Evolutionary conservation across 2,329 filamentous ascomycete genomes (phyloP).

Genomic region (Rhynchosporium graminicola): DNA sequence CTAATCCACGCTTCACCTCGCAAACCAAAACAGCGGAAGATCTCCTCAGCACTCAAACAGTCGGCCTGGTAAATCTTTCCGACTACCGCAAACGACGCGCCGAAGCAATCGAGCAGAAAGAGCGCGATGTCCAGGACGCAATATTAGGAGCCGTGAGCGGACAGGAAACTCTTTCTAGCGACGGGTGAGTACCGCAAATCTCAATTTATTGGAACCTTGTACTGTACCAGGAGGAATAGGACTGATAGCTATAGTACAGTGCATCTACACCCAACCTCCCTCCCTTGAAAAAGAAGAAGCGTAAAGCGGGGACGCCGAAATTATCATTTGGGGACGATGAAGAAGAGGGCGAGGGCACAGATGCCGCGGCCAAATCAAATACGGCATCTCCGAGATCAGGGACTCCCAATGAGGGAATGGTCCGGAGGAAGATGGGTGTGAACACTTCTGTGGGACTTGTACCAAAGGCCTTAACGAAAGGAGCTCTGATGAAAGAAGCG

Average conservation of each 20-base stretch:
- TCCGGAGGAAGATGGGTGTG: constrained; percentile 55
- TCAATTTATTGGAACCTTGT: neutral
- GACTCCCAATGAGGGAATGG: constrained; percentile 31
- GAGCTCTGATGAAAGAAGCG: constrained; percentile 74
- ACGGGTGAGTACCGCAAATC: constrained; percentile 54
- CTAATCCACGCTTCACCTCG: constrained; percentile 40
- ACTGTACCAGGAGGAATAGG: constrained; percentile 13
- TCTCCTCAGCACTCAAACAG: constrained; percentile 45
- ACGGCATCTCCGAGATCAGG: constrained; percentile 38
- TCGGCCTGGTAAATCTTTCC: constrained; percentile 86
- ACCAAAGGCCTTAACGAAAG: constrained; percentile 78
- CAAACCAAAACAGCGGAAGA: constrained; percentile 41
- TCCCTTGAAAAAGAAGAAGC: constrained; percentile 45
- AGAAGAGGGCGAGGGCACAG: constrained; percentile 43
- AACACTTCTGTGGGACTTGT: constrained; percentile 62
- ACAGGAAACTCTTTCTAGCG: constrained; percentile 44
- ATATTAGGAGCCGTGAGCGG: constrained; percentile 43
- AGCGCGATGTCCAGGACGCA: constrained; percentile 73
- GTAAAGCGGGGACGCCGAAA: constrained; percentile 49
- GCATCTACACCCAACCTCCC: constrained; percentile 46
- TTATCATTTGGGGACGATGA: constrained; percentile 64
- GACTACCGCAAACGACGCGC: constrained; percentile 96
- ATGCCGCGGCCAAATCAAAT: constrained; percentile 37
- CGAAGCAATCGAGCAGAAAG: constrained; percentile 89
- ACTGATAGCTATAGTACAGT: constrained; percentile 39